Evolutionary conservation across 2,329 filamentous ascomycete genomes (phyloP).

Genomic region (Aureobasidium lini): DNA sequence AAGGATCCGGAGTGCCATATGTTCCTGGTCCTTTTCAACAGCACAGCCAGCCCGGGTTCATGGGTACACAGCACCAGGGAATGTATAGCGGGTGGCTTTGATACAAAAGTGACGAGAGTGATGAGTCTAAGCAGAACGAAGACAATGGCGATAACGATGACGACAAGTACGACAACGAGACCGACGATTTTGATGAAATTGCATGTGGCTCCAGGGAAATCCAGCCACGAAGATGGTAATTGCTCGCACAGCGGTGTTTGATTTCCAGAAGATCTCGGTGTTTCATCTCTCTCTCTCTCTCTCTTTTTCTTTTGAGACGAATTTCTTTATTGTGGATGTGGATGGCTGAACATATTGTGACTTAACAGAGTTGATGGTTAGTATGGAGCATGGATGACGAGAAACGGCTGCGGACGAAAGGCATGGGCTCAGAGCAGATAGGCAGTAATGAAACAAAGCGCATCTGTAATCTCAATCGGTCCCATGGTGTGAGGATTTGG

Average conservation of each 20-base stretch:
- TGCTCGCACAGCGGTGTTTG: background rate
- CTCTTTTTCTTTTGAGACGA: background rate
- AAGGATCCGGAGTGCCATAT: background rate
- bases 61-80: background rate
- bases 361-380: background rate
- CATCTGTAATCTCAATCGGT: background rate
- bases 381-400: background rate
- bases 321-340: background rate
- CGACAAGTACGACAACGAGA: conserved; percentile 6
- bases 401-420: background rate
- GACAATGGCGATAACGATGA: background rate
- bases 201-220: background rate
- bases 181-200: conserved; percentile 7
- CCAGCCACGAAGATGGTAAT: background rate
- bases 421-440: background rate
- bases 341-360: background rate
- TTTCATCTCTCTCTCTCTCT: background rate
- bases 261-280: background rate
- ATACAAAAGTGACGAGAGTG: background rate
- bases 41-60: background rate
- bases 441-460: background rate
- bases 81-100: conserved; percentile 6
- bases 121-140: background rate
- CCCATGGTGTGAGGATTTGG: too few relatives aligned
- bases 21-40: background rate